These are phyloP conservation scores for Naganishia vaughanmartiniae DNA, from an alignment of 768 basidiomycete genomes.

Conservation along the genomic window DNA sequence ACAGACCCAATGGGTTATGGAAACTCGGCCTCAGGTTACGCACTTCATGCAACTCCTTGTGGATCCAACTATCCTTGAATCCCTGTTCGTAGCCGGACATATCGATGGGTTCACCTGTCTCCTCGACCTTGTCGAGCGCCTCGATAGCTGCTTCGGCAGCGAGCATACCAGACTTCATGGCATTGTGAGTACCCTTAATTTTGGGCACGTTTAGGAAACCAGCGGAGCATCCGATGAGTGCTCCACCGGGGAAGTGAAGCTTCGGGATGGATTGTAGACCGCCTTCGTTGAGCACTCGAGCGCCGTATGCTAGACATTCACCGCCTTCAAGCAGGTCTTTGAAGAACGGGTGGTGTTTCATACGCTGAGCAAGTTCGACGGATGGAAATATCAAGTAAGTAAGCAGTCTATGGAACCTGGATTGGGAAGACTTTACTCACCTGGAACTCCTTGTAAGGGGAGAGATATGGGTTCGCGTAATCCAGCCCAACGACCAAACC, in stretches of 20 bases:
- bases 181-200: constrained; percentile 97
- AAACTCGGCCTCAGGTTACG: constrained; percentile 90
- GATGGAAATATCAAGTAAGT: neutral
- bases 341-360: constrained; percentile 97
- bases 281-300: constrained; percentile 84
- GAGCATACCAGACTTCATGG: constrained; percentile 98
- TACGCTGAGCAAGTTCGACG: constrained; percentile 56
- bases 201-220: constrained; percentile 88
- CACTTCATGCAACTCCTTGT: constrained; percentile 80
- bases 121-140: constrained; percentile 53
- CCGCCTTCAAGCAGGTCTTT: constrained; percentile 71
- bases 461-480: constrained; percentile 88
- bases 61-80: constrained; percentile 76
- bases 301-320: constrained; percentile 84
- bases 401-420: neutral
- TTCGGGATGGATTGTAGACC: constrained; percentile 86
- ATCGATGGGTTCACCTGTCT: constrained; percentile 53
- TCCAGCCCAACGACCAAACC: constrained; percentile 92
- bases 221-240: constrained; percentile 88
- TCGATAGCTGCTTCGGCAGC: constrained; percentile 84
- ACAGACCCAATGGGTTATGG: constrained; percentile 68
- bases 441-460: constrained; percentile 90
- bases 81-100: constrained; percentile 71
- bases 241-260: constrained; percentile 87
- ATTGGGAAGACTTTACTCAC: constrained; percentile 54